Base-by-base conservation (phyloP, 2,329 filamentous ascomycete genomes). In the Zymoseptoria ardabiliae region DNA sequence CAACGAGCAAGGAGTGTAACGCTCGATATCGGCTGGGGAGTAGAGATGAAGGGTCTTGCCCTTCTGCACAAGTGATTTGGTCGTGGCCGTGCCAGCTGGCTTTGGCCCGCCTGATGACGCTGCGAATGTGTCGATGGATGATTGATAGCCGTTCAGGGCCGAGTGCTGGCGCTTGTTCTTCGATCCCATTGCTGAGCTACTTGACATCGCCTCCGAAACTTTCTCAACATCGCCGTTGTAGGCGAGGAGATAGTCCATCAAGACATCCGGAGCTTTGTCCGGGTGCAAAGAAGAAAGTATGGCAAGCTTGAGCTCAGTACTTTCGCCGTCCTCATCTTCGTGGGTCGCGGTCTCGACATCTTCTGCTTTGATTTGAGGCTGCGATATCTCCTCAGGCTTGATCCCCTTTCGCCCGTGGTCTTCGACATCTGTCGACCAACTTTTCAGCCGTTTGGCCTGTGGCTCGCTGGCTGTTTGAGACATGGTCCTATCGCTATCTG, bases 221-320 rank as follows among this genome's bases (percentile, higher is more conserved):
- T 80, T 75, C 20, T 86, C 76, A 0, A 97, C 87, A 0, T 85
- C 90, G 0, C 94, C 94, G 25, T 93, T 83, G 61, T 89, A 85
- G 0, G 85, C 85, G 0, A 96, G 78, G 0, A 97, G 79, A 5
- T 91, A 77, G 64, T 97, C 93, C 0, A 99, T 81, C 0, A 97
- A 78, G 0, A 81, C 78, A 41, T 87, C 83, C 53, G 89, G 85
- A 7, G 85, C 80, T 3, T 86, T 65, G 0, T 78, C 71, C 0
- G 89, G 85, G 65, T 91, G 82, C 0, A 97, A 76, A 0, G 94
- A 97, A 2, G 87, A 83, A 2, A 99, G 77, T 1, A 96, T 78
- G 1, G 91, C 91, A 13, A 99, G 77, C 70, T 97, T 97, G 67
- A 95, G 79, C 63, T 97, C 94, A 0, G 94, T 99, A 1, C 89